phyloP scores from a whole-genome alignment of 2,329 filamentous ascomycete genomes.

The Trichoderma cornu-damae region DNA sequence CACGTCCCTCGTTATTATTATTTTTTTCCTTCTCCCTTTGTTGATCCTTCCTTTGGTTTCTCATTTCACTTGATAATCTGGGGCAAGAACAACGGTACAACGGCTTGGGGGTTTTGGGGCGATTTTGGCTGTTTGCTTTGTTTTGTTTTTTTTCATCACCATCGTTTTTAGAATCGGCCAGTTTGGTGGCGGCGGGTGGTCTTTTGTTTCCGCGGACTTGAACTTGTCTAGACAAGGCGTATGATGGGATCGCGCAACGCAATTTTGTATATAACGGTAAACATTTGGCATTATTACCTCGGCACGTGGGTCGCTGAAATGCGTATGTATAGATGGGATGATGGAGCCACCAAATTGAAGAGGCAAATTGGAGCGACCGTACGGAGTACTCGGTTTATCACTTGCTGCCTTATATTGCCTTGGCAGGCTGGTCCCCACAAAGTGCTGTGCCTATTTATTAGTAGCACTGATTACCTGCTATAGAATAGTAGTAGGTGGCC shows the following conservation, averaged over 20 bases:
- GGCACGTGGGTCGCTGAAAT: background rate
- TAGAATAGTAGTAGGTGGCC: too few species aligned
- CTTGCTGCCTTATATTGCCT: too few species aligned
- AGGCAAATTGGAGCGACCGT: too few species aligned
- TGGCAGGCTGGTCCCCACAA: too few species aligned
- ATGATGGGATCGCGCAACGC: slow-evolving; percentile 10
- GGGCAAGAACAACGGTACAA: slow-evolving; percentile 10
- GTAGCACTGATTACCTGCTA: too few species aligned
- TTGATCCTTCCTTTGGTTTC: slow-evolving; percentile 1
- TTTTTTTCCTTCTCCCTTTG: background rate
- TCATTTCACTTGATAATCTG: background rate
- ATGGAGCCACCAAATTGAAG: slow-evolving; percentile 15
- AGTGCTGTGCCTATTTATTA: too few species aligned
- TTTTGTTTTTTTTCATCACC: background rate
- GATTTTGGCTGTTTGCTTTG: slow-evolving; percentile 5
- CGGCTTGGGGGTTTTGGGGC: slow-evolving; percentile 1
- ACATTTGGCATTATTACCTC: background rate
- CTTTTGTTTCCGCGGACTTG: background rate
- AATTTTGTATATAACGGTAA: slow-evolving; percentile 8
- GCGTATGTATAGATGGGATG: background rate
- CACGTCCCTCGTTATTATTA: background rate
- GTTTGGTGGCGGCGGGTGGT: slow-evolving; percentile 1
- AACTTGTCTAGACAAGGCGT: slow-evolving; percentile 9
- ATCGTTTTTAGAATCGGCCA: background rate
- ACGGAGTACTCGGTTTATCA: too few species aligned